Percentiles rank a stretch among this genome's conserved stretches.
phyloP scores from a whole-genome alignment of 2,329 filamentous ascomycete species.

The Polychaeton citri region DNA sequence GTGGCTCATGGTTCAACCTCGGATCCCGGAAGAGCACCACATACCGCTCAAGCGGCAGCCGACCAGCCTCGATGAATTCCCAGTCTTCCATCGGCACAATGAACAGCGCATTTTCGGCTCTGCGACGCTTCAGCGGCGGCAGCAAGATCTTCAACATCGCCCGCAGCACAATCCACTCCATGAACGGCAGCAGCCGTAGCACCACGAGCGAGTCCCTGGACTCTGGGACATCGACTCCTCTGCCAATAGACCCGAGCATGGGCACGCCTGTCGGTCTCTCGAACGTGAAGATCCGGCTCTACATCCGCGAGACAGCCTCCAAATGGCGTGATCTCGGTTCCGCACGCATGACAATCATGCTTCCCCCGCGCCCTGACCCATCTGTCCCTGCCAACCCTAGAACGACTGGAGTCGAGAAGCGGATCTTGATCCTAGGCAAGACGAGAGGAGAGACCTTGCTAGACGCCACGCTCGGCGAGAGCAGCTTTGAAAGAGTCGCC shows the following conservation, averaged over 20 bases:
- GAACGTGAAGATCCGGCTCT: conserved; percentile 76
- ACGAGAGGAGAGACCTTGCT: conserved; percentile 56
- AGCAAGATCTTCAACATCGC: conserved; percentile 72
- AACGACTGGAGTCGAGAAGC: conserved; percentile 56
- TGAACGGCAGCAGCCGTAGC: conserved; percentile 39
- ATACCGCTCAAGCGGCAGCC: conserved; percentile 40
- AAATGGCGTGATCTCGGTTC: conserved; percentile 91
- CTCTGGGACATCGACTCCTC: conserved; percentile 28
- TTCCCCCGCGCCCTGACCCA: conserved; percentile 40
- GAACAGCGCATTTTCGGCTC: conserved; percentile 63
- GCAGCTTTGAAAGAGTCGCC: conserved; percentile 72
- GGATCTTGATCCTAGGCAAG: conserved; percentile 64
- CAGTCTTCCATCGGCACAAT: conserved; percentile 64
- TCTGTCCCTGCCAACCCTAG: conserved; percentile 23
- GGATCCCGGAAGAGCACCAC: conserved; percentile 42
- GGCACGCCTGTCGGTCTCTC: conserved; percentile 49
- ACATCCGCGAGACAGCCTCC: conserved; percentile 57
- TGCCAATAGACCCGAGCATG: conserved; percentile 17
- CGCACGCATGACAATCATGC: conserved; percentile 69
- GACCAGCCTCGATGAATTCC: conserved; percentile 45
- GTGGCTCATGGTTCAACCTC: conserved; percentile 39
- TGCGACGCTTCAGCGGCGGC: conserved; percentile 61
- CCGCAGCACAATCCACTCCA: conserved; percentile 56
- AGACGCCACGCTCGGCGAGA: conserved; percentile 73
- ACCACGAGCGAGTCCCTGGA: conserved; percentile 46